Percentiles rank a stretch among this genome's conserved stretches.
Conservation (phyloP, 176 grass and related monocot species). For the Carex myosuroides region DNA sequence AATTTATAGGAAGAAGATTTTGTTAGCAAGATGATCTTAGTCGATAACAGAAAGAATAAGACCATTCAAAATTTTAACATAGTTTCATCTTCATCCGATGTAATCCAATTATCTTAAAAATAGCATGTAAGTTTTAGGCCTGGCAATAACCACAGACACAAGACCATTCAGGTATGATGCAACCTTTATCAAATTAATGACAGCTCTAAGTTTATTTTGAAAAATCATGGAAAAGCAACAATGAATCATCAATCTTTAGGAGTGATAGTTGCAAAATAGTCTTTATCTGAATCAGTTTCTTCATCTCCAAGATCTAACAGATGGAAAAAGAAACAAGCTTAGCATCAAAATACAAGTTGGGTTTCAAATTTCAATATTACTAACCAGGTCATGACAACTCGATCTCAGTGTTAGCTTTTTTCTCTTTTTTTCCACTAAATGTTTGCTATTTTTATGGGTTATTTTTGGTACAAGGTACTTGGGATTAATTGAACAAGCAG, state of each 20-base stretch:
- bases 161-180: background rate
- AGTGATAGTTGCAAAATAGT: constrained; percentile 45
- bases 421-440: background rate
- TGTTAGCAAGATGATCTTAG: constrained; percentile 1
- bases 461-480: background rate
- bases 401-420: background rate
- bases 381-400: background rate
- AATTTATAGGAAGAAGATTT: constrained; percentile 11
- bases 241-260: constrained; percentile 49
- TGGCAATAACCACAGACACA: background rate
- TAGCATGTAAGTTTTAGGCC: background rate
- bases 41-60: background rate
- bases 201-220: background rate
- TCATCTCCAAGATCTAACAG: constrained; percentile 43
- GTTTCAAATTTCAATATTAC: background rate
- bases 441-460: background rate
- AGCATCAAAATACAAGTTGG: constrained; percentile 16
- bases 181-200: background rate
- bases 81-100: too few species aligned
- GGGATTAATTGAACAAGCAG: background rate
- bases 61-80: too few species aligned
- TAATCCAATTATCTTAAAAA: too few species aligned
- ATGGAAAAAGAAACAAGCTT: constrained; percentile 12
- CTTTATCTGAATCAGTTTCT: constrained; percentile 23
- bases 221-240: constrained; percentile 60